These are phyloP conservation scores for Leptographium wingfieldii DNA, from an alignment of 2,329 filamentous ascomycete genomes.

Conservation along the genomic window DNA sequence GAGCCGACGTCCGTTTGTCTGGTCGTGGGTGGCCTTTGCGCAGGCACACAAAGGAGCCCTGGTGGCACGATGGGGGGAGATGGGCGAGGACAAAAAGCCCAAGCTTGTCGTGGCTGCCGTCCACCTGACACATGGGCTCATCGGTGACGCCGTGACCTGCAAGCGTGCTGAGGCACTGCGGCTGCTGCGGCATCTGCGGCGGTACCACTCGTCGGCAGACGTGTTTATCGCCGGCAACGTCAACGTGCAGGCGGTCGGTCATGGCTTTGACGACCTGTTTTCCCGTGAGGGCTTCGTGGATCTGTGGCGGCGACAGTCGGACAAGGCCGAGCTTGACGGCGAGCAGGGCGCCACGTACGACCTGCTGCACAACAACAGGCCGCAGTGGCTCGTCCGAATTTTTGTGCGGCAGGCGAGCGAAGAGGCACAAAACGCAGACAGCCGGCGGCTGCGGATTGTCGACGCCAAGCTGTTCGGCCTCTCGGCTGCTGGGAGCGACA, in stretches of 20 bases:
- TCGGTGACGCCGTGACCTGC: constrained; percentile 40
- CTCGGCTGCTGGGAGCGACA: constrained; percentile 9
- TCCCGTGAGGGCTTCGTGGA: constrained; percentile 36
- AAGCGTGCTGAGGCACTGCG: constrained; percentile 44
- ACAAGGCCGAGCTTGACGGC: constrained; percentile 17
- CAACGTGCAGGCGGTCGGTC: constrained; percentile 36
- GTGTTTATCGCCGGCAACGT: constrained; percentile 52
- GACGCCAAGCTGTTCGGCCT: constrained; percentile 48
- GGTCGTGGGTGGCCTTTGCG: constrained; percentile 40
- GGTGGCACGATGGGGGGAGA: constrained; percentile 21
- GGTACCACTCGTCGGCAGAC: constrained; percentile 17
- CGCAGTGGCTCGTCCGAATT: constrained; percentile 55
- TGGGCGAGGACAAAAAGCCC: constrained; percentile 11
- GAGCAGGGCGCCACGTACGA: constrained; percentile 56
- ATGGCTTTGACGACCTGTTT: constrained; percentile 33
- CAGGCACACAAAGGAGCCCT: constrained; percentile 46
- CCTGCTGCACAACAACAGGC: constrained; percentile 41
- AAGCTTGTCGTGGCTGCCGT: constrained; percentile 41
- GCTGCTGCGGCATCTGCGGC: constrained; percentile 32
- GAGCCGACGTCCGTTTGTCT: constrained; percentile 41
- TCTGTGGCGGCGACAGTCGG: constrained; percentile 33
- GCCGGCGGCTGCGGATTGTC: constrained; percentile 24
- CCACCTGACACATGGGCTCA: constrained; percentile 50
- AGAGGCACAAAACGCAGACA: constrained; percentile 3
- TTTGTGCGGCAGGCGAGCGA: constrained; percentile 27